Base-by-base conservation (phyloP, 176 grass and related monocot genomes). In the Stipa capillata region DNA sequence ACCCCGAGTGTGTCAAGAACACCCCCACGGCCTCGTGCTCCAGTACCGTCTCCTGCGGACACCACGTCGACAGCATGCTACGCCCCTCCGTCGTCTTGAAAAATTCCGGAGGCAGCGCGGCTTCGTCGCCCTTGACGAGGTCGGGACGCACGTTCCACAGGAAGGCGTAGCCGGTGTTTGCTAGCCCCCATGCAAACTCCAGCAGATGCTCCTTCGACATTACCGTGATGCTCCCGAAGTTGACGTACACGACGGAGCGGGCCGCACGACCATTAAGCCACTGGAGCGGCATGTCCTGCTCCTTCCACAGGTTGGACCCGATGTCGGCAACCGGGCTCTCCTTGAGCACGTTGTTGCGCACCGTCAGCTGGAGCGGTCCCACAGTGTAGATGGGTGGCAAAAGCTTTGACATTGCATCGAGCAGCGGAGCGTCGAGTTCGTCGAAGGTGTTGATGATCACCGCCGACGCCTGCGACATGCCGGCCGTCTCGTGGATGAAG, bases 1-100 rank as follows among this genome's bases (percentile, higher is more conserved):
- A 97, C 1, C 94, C 88, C 13, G 83, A 97, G 74, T 97, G 94
- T 0, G 90, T 93, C n/a, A 97, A 72, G 79, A 97, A 93, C 53
- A 87, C 91, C 40, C 93, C 90, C 0, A 93, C 83, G 0, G 93
- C 77, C 16, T 69, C 56, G 65, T 90, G 87, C 17, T 35, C 69
- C 44, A 90, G 84, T 43, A 90, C 84, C 27, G n/a, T 63, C 52
- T 44, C 89, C 69, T 84, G 80, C 36, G 84, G 88, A 61, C 88
- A 87, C 88, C 88, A 90, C 27, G 66, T 80, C 6, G 84, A 50
- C 35, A 85, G 24, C 64, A 82, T 35, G 40, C 80, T 50, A n/a
- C 88, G 33, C 1, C 32, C 61, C 61, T 61, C 75, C 25, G 62
- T 76, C 43, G 23, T 57, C 2, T 42, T 21, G 11, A 20, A 0